Conservation (phyloP, 768 basidiomycete species). For the Suillus americanus region DNA sequence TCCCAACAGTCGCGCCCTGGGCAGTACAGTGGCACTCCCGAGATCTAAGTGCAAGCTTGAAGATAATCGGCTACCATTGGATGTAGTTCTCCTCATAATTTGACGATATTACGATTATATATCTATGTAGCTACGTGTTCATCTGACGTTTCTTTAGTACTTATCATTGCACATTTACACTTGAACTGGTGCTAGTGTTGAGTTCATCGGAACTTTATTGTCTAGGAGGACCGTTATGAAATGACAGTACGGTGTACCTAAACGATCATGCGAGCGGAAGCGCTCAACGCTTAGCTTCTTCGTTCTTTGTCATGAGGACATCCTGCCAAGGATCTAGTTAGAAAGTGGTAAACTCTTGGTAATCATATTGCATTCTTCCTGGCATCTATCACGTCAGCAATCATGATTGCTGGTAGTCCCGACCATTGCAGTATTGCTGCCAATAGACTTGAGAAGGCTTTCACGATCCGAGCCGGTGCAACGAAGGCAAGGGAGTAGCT, state of each 20-base stretch:
- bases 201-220: not conserved
- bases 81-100: not conserved
- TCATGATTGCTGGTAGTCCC: not conserved
- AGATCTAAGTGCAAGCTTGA: conserved; percentile 16
- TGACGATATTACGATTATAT: not conserved
- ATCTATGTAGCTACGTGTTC: not conserved
- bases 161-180: not conserved
- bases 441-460: no score
- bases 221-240: not conserved
- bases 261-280: not conserved
- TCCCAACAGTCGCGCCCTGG: conserved; percentile 15
- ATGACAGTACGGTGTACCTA: not conserved
- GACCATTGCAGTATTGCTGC: not conserved
- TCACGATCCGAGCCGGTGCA: no score
- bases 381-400: not conserved
- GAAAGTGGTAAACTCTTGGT: no score
- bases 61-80: not conserved
- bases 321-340: not conserved
- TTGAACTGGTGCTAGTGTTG: not conserved
- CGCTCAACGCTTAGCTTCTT: not conserved
- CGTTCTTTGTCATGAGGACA: not conserved
- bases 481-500: no score
- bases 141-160: not conserved
- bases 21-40: conserved; percentile 25
- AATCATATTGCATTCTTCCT: no score